Base-by-base conservation (phyloP, 805 yeast genomes). In the Candida sphagnicola region DNA sequence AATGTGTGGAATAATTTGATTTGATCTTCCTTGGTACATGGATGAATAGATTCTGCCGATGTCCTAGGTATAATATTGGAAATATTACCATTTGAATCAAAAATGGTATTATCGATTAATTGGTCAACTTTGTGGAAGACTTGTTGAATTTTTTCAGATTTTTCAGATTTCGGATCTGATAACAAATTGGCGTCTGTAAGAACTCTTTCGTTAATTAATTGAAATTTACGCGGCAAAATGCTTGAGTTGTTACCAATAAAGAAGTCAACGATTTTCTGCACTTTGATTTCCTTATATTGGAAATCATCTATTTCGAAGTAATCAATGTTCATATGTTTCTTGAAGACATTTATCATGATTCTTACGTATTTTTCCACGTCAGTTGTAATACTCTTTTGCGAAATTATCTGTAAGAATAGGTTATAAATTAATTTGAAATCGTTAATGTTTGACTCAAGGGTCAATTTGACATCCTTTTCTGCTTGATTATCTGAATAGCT, bases 361-460 rank as follows among this genome's bases (percentile, higher is more conserved):
- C 34, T 12, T 3, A 37, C 34, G n/a, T 34, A 13, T 18, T 37
- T 33, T 6, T 37, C 31, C 12, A 31, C 17, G 10, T 31, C 35
- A 3, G 18, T 21, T 4, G 26, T 18, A 6, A 33, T 13, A 14
- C 23, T 23, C 18, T 36, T 18, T 16, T 18, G 10, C 13, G 18
- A 18, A 8, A 32, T 10, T 24, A 23, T 34, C 29, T 39, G 34
- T n/a, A 26, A 19, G 28, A 21, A 29, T 15, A 23, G 11, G 25
- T 28, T 14, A 21, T 34, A 39, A 4, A 39, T 25, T 25, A 44
- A 39, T 15, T 40, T 37, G 37, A 61, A 51, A 18, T 39, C 40
- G 4, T 43, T 38, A 31, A 54, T 55, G 18, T 50, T 49, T 30
- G 47, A 33, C 12, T 24, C 16, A 13, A 57, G 49, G 4, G 46